Percentiles rank a stretch among this genome's conserved stretches.
phyloP scores from a whole-genome alignment of 75 land plant genomes.

The Sequoiadendron giganteum region DNA sequence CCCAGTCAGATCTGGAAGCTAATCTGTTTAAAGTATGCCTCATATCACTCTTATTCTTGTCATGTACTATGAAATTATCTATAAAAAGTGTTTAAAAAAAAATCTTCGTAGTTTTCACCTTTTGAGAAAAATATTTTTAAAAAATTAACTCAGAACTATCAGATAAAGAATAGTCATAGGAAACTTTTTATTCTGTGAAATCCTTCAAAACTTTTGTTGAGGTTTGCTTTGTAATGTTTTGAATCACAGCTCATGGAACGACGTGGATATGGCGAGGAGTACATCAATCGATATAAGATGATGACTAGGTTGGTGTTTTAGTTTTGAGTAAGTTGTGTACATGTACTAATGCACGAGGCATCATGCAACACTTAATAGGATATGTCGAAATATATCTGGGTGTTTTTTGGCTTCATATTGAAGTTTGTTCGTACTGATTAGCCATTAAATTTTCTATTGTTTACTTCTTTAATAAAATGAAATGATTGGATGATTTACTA shows the following conservation, averaged over 20 bases:
- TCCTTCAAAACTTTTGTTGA: background rate
- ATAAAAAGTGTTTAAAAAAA: background rate
- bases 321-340: slow-evolving; percentile 12
- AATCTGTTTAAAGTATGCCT: slow-evolving; percentile 85
- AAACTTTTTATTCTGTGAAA: background rate
- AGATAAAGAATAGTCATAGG: background rate
- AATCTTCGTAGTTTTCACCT: background rate
- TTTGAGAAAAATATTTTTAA: background rate
- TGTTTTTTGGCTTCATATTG: background rate
- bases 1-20: slow-evolving; percentile 95
- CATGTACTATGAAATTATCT: background rate
- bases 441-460: background rate
- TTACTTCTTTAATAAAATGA: background rate
- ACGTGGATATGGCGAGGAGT: slow-evolving; percentile 93
- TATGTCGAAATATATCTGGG: background rate
- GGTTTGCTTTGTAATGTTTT: background rate
- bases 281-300: slow-evolving; percentile 94
- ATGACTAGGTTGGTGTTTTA: slow-evolving; percentile 76
- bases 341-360: background rate
- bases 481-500: background rate
- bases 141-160: background rate
- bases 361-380: background rate
- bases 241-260: slow-evolving; percentile 89
- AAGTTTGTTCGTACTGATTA: background rate
- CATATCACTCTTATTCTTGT: background rate